Conservation (phyloP, 805 yeast genomes). For the Teunomyces kruisii region DNA sequence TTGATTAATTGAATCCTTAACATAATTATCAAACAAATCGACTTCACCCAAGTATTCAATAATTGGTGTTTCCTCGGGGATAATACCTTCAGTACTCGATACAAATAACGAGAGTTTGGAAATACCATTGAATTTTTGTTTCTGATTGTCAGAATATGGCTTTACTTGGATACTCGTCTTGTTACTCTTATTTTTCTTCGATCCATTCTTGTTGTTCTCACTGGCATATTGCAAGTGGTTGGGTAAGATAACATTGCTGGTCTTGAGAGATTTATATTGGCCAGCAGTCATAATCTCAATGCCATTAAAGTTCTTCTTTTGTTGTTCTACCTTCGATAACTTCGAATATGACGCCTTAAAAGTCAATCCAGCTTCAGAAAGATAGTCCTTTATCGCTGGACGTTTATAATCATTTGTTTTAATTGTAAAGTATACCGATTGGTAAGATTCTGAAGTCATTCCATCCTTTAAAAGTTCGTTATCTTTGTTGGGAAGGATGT, state of each 20-base stretch:
- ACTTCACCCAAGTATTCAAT: slow-evolving; percentile 74
- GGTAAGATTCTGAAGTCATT: slow-evolving; percentile 46
- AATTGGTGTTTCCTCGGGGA: slow-evolving; percentile 51
- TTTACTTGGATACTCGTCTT: slow-evolving; percentile 47
- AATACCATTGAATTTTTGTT: slow-evolving; percentile 65
- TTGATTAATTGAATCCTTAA: slow-evolving; percentile 68
- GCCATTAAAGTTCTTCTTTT: slow-evolving; percentile 4
- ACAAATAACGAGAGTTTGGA: slow-evolving; percentile 64
- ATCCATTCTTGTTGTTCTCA: slow-evolving; percentile 32
- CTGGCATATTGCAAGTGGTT: slow-evolving; percentile 29
- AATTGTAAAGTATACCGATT: slow-evolving; percentile 51
- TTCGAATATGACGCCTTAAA: slow-evolving; percentile 10
- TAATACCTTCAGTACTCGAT: slow-evolving; percentile 14
- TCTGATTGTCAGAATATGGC: slow-evolving; percentile 57
- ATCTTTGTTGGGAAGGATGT: slow-evolving; percentile 38
- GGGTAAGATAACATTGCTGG: slow-evolving; percentile 33
- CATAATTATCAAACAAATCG: slow-evolving; percentile 62
- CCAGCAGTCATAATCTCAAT: slow-evolving; percentile 22
- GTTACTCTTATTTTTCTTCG: slow-evolving; percentile 19
- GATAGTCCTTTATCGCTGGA: slow-evolving; percentile 24
- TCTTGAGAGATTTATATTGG: slow-evolving; percentile 28
- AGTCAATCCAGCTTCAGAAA: slow-evolving; percentile 21
- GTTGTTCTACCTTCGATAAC: slow-evolving; percentile 8
- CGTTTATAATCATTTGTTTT: slow-evolving; percentile 47
- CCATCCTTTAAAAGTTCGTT: slow-evolving; percentile 45